Percentiles rank a stretch among this genome's conserved stretches.
phyloP scores from a whole-genome alignment of 345 rosid species.

The Eucalyptus tenuipes region DNA sequence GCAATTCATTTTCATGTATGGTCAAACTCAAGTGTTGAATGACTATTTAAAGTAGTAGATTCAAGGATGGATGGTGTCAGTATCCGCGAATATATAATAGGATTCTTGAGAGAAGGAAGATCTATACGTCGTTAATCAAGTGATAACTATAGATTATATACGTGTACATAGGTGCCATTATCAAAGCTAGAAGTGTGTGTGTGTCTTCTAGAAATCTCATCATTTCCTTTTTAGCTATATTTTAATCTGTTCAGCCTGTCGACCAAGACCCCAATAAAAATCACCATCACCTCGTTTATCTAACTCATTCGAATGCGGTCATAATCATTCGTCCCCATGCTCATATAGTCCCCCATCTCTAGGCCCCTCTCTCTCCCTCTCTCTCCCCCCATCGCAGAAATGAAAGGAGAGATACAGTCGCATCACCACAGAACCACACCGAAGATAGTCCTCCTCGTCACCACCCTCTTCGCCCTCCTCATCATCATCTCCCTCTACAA shows the following conservation, averaged over 20 bases:
- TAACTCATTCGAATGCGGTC: not conserved
- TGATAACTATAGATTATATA: not conserved
- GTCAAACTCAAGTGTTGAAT: not conserved
- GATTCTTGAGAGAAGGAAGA: not conserved
- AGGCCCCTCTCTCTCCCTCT: not conserved
- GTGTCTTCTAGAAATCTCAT: not conserved
- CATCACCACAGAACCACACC: not conserved
- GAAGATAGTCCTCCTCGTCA: constrained; percentile 1
- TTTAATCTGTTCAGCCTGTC: not conserved
- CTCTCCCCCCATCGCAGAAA: not conserved
- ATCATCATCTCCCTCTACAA: constrained; percentile 22
- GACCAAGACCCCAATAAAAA: not conserved
- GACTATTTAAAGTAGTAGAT: not conserved
- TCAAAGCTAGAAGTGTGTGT: not conserved
- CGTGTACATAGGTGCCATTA: not conserved
- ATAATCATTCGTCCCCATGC: not conserved
- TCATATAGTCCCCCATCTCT: not conserved
- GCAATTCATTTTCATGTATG: not conserved
- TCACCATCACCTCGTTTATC: not conserved
- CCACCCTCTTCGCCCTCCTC: constrained; percentile 9
- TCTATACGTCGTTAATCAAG: not conserved
- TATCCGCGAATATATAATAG: not conserved
- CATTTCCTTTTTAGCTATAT: not conserved
- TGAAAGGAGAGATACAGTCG: not conserved
- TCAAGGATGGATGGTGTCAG: not conserved